Evolutionary conservation across 345 rosid genomes (phyloP).

Genomic region (Populus pruinosa): DNA sequence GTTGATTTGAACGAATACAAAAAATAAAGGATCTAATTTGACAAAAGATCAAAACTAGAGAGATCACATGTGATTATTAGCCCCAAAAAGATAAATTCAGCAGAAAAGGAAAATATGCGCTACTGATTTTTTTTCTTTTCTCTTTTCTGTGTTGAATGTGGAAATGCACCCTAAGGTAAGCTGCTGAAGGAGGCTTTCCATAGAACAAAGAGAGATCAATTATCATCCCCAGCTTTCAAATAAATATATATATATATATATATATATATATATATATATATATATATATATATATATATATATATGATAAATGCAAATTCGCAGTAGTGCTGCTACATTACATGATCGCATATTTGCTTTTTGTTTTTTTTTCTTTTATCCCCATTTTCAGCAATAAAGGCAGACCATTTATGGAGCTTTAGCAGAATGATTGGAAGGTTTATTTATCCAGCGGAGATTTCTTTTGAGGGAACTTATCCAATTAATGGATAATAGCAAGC

Average conservation of each 20-base stretch:
- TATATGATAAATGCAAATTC: no score
- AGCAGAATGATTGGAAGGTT: not conserved
- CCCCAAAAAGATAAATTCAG: no score
- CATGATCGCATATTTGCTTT: not conserved
- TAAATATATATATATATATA: no score
- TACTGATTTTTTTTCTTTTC: no score
- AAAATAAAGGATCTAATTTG: not conserved
- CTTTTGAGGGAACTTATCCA: not conserved
- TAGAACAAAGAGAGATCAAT: not conserved
- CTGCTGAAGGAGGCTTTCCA: not conserved
- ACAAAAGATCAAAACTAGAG: not conserved
- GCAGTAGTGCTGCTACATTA: not conserved
- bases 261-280: no score
- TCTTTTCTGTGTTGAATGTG: not conserved
- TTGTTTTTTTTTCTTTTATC: not conserved
- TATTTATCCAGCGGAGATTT: not conserved
- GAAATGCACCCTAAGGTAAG: not conserved
- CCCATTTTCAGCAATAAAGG: not conserved
- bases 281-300: no score
- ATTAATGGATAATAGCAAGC: not conserved
- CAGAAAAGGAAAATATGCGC: no score
- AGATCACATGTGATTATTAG: not conserved
- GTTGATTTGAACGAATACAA: not conserved
- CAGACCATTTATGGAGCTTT: not conserved
- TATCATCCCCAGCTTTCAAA: no score